Conservation (phyloP, 2,329 filamentous ascomycete species). For the Apiospora arundinis region DNA sequence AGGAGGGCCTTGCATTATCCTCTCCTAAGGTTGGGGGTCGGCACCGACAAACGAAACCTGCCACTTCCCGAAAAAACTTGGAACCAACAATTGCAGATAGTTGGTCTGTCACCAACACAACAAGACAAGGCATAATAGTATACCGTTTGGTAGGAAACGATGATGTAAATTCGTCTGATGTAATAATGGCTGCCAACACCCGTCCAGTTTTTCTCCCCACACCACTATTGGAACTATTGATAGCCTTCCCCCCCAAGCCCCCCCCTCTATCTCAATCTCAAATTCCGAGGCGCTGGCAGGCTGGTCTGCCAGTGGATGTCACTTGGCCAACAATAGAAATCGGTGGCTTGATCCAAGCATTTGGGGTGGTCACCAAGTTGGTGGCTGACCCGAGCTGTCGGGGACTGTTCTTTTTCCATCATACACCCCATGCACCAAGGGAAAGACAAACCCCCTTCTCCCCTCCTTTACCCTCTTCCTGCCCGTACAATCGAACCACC, state of each 20-base stretch:
- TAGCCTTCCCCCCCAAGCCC: neutral
- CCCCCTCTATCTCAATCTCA: neutral
- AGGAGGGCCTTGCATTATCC: neutral
- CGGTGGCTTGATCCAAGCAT: neutral
- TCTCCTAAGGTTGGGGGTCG: neutral
- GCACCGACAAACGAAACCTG: constrained; percentile 7
- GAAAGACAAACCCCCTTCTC: neutral
- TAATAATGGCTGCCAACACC: neutral
- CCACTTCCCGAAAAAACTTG: neutral
- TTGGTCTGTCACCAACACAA: neutral
- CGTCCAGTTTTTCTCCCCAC: neutral
- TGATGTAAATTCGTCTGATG: constrained; percentile 4
- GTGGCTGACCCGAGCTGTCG: constrained; percentile 13
- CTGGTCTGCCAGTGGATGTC: neutral
- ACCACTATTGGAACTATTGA: constrained; percentile 15
- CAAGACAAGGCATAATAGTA: neutral
- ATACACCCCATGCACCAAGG: neutral
- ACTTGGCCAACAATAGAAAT: constrained; percentile 1
- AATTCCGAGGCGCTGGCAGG: constrained; percentile 13
- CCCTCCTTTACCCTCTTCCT: neutral
- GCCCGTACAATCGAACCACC: neutral
- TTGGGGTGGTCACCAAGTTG: neutral
- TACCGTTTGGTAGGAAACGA: neutral
- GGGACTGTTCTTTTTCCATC: neutral
- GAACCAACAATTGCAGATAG: neutral